Percentiles rank a stretch among this genome's conserved stretches.
These are phyloP conservation scores for Hippophae tibetana DNA, from an alignment of 306 rosid genomes.

Conservation along the genomic window DNA sequence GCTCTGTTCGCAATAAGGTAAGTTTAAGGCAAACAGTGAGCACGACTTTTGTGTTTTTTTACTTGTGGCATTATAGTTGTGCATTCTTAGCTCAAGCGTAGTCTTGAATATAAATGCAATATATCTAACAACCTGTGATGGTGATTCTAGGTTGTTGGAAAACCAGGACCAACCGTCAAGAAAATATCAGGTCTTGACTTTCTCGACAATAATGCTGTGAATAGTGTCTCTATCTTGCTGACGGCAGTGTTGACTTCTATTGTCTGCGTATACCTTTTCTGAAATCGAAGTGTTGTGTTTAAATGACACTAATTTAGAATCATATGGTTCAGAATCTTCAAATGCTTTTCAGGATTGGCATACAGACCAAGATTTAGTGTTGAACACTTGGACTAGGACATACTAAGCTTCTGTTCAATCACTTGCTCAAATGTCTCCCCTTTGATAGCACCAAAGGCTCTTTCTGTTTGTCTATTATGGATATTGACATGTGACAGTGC, in stretches of 20 bases:
- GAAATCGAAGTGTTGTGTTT: constrained; percentile 8
- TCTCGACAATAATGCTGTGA: constrained; percentile 91
- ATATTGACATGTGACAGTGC: too few relatives aligned
- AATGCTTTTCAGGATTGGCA: constrained; percentile 10
- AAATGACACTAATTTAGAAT: not conserved
- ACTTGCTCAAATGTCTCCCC: too few relatives aligned
- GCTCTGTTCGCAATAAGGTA: constrained; percentile 80
- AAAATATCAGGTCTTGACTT: constrained; percentile 60
- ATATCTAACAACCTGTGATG: not conserved
- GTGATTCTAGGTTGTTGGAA: constrained; percentile 69
- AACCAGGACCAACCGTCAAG: constrained; percentile 71
- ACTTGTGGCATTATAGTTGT: constrained; percentile 5
- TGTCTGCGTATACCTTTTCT: constrained; percentile 49
- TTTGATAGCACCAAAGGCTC: too few relatives aligned
- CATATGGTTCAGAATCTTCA: constrained; percentile 2
- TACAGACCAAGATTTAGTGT: constrained; percentile 8
- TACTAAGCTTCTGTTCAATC: too few relatives aligned
- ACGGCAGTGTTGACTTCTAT: constrained; percentile 57
- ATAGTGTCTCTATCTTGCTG: constrained; percentile 56
- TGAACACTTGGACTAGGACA: not conserved
- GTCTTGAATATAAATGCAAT: constrained; percentile 10
- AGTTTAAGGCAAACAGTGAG: not conserved
- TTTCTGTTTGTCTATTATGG: too few relatives aligned
- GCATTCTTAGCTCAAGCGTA: not conserved
- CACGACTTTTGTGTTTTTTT: not conserved